Evolutionary conservation across 2,329 filamentous ascomycete species (phyloP).

Genomic region (Pseudogymnoascus verrucosus): DNA sequence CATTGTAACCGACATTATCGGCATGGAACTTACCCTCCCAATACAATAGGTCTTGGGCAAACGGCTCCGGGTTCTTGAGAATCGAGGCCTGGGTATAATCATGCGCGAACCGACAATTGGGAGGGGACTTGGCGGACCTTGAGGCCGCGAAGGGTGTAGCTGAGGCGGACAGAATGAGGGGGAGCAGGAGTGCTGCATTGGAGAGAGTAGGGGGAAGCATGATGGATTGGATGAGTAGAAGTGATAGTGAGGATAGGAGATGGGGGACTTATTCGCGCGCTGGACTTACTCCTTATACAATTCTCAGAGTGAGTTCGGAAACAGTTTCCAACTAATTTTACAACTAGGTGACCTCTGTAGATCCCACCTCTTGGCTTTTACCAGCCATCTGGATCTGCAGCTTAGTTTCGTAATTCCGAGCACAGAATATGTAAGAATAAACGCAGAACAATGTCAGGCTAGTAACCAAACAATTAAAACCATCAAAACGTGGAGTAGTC

Average conservation of each 20-base stretch:
- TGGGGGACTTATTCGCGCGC: neutral
- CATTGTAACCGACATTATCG: slow-evolving; percentile 34
- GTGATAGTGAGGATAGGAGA: neutral
- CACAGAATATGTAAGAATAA: neutral
- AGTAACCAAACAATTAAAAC: neutral
- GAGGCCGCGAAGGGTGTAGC: slow-evolving; percentile 4
- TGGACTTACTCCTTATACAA: neutral
- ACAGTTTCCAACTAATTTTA: neutral
- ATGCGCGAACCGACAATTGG: slow-evolving; percentile 22
- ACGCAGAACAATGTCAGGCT: neutral
- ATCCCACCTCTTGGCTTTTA: neutral
- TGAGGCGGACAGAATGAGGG: neutral
- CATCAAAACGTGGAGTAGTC: neutral
- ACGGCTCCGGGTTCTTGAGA: slow-evolving; percentile 25
- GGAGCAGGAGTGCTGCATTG: neutral
- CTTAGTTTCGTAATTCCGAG: neutral
- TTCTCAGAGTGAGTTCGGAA: neutral
- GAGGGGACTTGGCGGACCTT: slow-evolving; percentile 10
- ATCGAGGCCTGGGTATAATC: slow-evolving; percentile 22
- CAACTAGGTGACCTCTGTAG: neutral
- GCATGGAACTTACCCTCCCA: slow-evolving; percentile 40
- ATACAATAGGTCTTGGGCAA: slow-evolving; percentile 32
- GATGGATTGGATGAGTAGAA: neutral
- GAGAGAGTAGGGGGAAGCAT: neutral
- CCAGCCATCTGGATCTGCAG: neutral